Conservation (phyloP, 345 rosid genomes). For the Brassica napus region Da-Ae NC_063449.1:31958001-31958500, state of each 20-base stretch:
- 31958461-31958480: constrained; percentile 36
- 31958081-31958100: no score
- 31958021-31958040: not conserved
- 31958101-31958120: no score
- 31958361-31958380: constrained; percentile 31
- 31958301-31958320: not conserved
- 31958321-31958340: constrained; percentile 39
- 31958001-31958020: no score
- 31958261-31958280: not conserved
- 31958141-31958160: not conserved
- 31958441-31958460: constrained; percentile 31
- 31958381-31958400: constrained; percentile 32
- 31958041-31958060: not conserved
- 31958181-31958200: not conserved
- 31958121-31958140: not conserved
- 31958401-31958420: not conserved
- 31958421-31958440: constrained; percentile 19
- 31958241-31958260: not conserved
- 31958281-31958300: constrained; percentile 1
- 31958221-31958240: not conserved
- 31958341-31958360: constrained; percentile 35
- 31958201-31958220: not conserved
- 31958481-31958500: not conserved
- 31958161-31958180: not conserved
- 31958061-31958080: not conserved